A percentile compares a stretch with the other conserved stretches of the same genome.
These are phyloP conservation scores for Hamamelis virginiana DNA, from an alignment of 164 flowering plant species.

Conservation along the genomic window DNA sequence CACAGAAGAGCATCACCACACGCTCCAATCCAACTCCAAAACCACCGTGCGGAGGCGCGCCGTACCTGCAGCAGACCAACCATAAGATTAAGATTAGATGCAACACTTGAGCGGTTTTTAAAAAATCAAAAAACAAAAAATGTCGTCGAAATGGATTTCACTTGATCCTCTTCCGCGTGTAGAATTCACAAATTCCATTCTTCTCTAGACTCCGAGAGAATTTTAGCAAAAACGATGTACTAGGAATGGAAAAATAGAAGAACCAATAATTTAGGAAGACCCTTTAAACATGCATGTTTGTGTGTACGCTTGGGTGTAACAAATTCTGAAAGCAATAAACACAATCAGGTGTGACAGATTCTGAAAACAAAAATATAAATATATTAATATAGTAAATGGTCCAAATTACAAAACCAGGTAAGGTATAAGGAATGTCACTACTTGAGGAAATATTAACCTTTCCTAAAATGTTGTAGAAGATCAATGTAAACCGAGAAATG, in stretches of 20 bases:
- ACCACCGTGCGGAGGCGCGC: slow-evolving; percentile 86
- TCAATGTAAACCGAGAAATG: too few relatives aligned
- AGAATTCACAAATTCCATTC: background rate
- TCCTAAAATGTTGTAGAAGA: too few relatives aligned
- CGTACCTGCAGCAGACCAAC: slow-evolving; percentile 50
- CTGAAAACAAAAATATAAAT: too few relatives aligned
- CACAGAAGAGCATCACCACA: slow-evolving; percentile 91
- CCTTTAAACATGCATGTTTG: too few relatives aligned
- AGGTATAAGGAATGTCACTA: too few relatives aligned
- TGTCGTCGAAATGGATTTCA: background rate
- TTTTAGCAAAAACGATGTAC: background rate
- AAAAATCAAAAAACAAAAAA: background rate
- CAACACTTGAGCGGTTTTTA: too few relatives aligned
- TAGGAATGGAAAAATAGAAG: background rate
- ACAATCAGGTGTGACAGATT: background rate
- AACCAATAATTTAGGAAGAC: background rate
- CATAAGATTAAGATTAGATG: background rate
- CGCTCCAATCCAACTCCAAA: slow-evolving; percentile 95
- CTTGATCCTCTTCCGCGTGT: background rate
- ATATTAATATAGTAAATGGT: too few relatives aligned
- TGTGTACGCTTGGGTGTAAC: too few relatives aligned
- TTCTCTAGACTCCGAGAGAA: background rate
- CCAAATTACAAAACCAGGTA: too few relatives aligned
- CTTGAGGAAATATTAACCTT: too few relatives aligned
- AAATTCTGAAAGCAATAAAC: too few relatives aligned